Base-by-base conservation (phyloP, 345 rosid genomes). In the Conringia planisiliqua region DNA sequence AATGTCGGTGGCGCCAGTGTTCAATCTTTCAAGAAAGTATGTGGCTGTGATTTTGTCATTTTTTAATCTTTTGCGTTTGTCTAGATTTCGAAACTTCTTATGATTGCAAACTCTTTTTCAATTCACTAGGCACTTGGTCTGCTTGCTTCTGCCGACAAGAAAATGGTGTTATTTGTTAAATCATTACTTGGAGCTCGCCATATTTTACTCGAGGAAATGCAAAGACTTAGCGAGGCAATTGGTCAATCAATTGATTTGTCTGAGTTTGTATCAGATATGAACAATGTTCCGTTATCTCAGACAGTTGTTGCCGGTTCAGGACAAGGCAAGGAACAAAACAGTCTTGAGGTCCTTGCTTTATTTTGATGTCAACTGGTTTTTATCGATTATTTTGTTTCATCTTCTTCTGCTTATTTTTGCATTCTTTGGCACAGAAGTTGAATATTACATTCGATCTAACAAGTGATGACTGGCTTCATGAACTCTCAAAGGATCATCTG, bases 311-410 rank as follows among this genome's bases (percentile, higher is more conserved):
- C 82, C 63, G 76, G 78, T 76, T 75, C 88, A 57, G 82, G 84
- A 79, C 89, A 78, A 78, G 83, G 84, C 85, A 88, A 80, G 81
- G 86, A 83, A 81, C 88, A 76, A 79, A 86, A 87, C 85, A 82
- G 74, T 82, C 79, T 80, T 77, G 89, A 91, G 98, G 98, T 94
- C 85, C 82, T 82, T 82, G 75, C 81, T 86, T 77, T 80, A 82
- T 84, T 78, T 70, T 58, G 27, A 60, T 18, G 43, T 78, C 68
- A 51, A 61, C 12, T 48, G 6, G 50, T 22, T 62, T 58, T 51
- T 56, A 40, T 54, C 20, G 2, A 36, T 30, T n/a, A 43, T 39
- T 44, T 2, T 52, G 8, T 71, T 26, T 72, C 40, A 3, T 70
- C 14, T 27, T 56, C 44, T 36, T 73, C 36, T 47, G 30, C 65